Evolutionary conservation across 2,329 filamentous ascomycete genomes (phyloP).

Genomic region (Aureobasidium sp.): DNA sequence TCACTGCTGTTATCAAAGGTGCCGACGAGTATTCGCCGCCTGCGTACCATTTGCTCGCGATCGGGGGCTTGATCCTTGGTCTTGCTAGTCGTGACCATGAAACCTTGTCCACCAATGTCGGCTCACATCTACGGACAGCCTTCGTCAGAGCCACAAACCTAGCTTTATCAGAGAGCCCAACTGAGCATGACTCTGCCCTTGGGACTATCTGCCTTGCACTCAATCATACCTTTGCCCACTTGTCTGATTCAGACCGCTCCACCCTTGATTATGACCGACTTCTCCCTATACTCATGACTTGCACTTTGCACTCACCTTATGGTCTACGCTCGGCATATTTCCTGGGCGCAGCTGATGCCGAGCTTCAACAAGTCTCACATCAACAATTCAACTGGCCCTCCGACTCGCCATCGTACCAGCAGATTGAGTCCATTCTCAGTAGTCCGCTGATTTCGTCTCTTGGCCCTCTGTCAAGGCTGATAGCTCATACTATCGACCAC

Average conservation of each 20-base stretch:
- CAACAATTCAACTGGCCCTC: conserved; percentile 58
- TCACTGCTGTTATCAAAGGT: conserved; percentile 51
- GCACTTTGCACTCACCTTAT: conserved; percentile 61
- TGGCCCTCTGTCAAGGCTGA: conserved; percentile 59
- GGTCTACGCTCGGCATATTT: conserved; percentile 74
- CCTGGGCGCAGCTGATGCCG: conserved; percentile 59
- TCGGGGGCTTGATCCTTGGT: conserved; percentile 71
- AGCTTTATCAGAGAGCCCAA: conserved; percentile 55
- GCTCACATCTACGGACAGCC: conserved; percentile 62
- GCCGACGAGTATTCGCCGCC: conserved; percentile 56
- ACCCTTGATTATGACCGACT: conserved; percentile 60
- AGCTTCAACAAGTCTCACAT: conserved; percentile 51
- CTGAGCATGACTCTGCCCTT: conserved; percentile 43
- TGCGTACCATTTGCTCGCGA: conserved; percentile 78
- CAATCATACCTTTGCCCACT: conserved; percentile 67
- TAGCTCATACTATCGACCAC: conserved; percentile 57
- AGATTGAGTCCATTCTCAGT: conserved; percentile 52
- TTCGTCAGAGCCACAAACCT: conserved; percentile 70
- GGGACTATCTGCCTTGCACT: conserved; percentile 60
- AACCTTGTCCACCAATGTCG: conserved; percentile 57
- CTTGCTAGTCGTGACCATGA: conserved; percentile 59
- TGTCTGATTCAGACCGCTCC: conserved; percentile 54
- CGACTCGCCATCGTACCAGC: conserved; percentile 52
- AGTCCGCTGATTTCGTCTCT: conserved; percentile 59
- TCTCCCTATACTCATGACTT: conserved; percentile 61